Conservation (phyloP, 2,329 filamentous ascomycete species). For the Paracorniculantispora psalliotae region DNA sequence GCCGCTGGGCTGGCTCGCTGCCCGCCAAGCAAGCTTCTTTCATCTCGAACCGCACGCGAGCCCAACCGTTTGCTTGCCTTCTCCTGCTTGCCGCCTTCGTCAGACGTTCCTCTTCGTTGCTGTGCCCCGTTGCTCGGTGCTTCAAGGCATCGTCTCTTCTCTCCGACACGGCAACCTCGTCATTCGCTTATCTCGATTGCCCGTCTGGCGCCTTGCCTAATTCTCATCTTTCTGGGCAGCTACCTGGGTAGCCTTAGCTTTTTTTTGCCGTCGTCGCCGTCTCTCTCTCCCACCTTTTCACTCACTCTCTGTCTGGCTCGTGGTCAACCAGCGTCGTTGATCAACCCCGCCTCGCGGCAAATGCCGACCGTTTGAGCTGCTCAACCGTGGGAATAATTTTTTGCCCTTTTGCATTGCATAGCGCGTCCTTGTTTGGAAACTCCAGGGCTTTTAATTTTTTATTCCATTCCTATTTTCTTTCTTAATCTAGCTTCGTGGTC, state of each 20-base stretch:
- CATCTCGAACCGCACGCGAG: background rate
- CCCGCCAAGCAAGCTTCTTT: background rate
- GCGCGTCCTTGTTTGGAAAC: background rate
- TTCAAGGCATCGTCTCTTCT: background rate
- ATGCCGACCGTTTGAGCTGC: constrained; percentile 1
- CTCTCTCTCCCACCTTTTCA: background rate
- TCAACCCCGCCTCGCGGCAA: constrained; percentile 11
- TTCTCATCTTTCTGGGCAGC: background rate
- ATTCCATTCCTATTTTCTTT: background rate
- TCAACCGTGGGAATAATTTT: background rate
- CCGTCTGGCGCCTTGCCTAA: background rate
- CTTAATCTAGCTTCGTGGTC: background rate
- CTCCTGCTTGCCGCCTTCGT: background rate
- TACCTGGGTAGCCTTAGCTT: background rate
- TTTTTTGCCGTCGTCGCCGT: background rate
- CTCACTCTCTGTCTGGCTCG: background rate
- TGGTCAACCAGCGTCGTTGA: constrained; percentile 1
- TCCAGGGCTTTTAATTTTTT: background rate
- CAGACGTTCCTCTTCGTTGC: background rate
- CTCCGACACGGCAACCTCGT: background rate
- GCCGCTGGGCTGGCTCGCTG: background rate
- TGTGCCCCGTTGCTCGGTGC: background rate
- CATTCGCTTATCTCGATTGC: background rate
- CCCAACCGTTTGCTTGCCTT: background rate
- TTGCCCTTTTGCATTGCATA: constrained; percentile 7